Conservation (phyloP, 352 stramenopile genomes). For the Elongisporangium undulatum region DNA sequence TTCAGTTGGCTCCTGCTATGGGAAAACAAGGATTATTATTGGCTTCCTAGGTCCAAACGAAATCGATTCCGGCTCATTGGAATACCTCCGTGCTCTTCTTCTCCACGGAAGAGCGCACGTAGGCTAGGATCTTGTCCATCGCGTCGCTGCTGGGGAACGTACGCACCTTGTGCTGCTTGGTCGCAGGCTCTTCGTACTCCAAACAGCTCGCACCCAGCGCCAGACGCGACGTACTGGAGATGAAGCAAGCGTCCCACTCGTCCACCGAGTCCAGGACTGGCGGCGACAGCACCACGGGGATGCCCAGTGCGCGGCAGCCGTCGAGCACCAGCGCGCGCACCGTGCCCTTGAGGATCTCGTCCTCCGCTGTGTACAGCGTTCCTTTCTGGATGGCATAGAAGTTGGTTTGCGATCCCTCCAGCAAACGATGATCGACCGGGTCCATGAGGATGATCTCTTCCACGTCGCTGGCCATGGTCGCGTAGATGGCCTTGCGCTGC, state of each 20-base stretch:
- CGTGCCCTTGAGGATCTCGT: conserved; percentile 74
- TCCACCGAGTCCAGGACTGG: conserved; percentile 49
- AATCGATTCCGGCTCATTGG: conserved; percentile 16
- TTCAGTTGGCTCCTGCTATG: not conserved
- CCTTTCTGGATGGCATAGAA: conserved; percentile 65
- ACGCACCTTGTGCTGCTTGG: conserved; percentile 15
- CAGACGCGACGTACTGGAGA: conserved; percentile 79
- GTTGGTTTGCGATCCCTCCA: conserved; percentile 85
- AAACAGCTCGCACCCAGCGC: conserved; percentile 54
- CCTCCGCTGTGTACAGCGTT: conserved; percentile 54
- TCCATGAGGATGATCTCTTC: conserved; percentile 87
- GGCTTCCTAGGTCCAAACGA: not conserved
- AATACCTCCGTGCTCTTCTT: conserved; percentile 60
- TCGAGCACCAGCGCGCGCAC: conserved; percentile 73
- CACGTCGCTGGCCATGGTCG: conserved; percentile 51
- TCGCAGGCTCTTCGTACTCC: conserved; percentile 39
- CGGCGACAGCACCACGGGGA: conserved; percentile 48
- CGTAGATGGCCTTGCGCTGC: conserved; percentile 74
- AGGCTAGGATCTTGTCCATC: conserved; percentile 36
- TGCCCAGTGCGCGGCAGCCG: conserved; percentile 42
- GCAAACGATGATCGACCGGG: conserved; percentile 38
- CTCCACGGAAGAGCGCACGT: conserved; percentile 42
- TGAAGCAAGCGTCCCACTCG: conserved; percentile 74
- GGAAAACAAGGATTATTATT: not conserved
- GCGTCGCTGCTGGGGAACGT: conserved; percentile 33